Conservation (phyloP, 345 rosid species). For the Gossypium turneri region DNA sequence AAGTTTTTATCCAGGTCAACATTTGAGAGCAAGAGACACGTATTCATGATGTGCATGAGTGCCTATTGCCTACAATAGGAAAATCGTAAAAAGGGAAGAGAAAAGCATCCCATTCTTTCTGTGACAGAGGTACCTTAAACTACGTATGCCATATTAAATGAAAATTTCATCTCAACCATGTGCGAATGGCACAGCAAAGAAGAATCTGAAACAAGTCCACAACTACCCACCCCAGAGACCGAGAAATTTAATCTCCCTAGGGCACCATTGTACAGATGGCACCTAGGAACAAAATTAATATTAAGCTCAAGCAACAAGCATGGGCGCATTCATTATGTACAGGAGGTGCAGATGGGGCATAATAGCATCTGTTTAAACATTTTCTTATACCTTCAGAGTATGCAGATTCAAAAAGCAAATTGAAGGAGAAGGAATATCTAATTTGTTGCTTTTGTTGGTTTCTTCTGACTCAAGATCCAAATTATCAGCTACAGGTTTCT, state of each 20-base stretch:
- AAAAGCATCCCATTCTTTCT: not conserved
- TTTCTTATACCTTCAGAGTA: slow-evolving; percentile 57
- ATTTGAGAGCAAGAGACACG: not conserved
- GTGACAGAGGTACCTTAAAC: not conserved
- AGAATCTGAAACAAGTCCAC: not conserved
- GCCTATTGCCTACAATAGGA: not conserved
- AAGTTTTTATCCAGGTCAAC: not conserved
- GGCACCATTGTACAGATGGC: not conserved
- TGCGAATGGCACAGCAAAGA: not conserved
- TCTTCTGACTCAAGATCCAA: slow-evolving; percentile 36
- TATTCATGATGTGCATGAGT: not conserved
- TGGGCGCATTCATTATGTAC: slow-evolving; percentile 1
- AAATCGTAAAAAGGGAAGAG: not conserved
- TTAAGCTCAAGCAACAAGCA: not conserved
- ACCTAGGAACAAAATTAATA: not conserved
- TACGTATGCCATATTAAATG: not conserved
- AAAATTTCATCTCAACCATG: not conserved
- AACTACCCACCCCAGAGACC: not conserved
- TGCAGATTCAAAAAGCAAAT: slow-evolving; percentile 81
- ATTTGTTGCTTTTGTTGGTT: slow-evolving; percentile 29
- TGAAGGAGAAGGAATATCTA: slow-evolving; percentile 64
- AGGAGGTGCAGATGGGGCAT: not conserved
- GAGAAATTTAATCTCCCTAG: not conserved
- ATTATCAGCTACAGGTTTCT: slow-evolving; percentile 29
- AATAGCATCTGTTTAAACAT: not conserved